Evolutionary conservation across 495 filamentous ascomycete species (phyloP).

Genomic region (Penicillium waksmanii): DNA sequence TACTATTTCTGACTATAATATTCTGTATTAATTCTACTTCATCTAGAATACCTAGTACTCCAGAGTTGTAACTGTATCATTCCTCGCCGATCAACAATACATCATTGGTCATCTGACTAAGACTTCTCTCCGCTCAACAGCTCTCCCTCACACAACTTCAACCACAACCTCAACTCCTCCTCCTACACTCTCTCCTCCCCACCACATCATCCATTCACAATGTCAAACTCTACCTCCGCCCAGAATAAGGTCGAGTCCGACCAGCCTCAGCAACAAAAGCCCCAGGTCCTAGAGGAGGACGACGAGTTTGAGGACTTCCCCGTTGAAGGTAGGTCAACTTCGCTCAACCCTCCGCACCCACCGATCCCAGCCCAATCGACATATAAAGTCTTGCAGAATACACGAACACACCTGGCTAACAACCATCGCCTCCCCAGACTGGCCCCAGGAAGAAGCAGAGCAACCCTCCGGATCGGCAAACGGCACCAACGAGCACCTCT

Average conservation of each 20-base stretch:
- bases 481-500: slow-evolving; percentile 75
- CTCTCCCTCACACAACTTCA: slow-evolving; percentile 1
- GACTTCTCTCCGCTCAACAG: slow-evolving; percentile 12
- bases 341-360: slow-evolving; percentile 5
- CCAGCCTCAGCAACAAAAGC: slow-evolving; percentile 56
- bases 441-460: slow-evolving; percentile 84
- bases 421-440: slow-evolving; percentile 60
- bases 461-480: slow-evolving; percentile 59
- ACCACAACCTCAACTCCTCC: slow-evolving; percentile 1
- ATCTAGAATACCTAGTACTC: no score
- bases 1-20: neutral
- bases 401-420: neutral
- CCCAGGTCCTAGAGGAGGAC: slow-evolving; percentile 85
- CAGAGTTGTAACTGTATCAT: no score
- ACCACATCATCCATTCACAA: slow-evolving; percentile 23
- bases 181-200: slow-evolving; percentile 13
- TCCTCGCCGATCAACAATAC: slow-evolving; percentile 15
- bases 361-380: neutral
- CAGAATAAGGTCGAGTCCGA: slow-evolving; percentile 45
- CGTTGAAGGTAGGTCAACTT: slow-evolving; percentile 72
- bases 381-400: neutral
- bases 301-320: slow-evolving; percentile 99
- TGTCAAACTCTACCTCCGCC: slow-evolving; percentile 47
- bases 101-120: slow-evolving; percentile 17
- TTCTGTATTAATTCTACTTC: no score